Base-by-base conservation (phyloP, 345 rosid species). In the Salix koriyanagi region DNA sequence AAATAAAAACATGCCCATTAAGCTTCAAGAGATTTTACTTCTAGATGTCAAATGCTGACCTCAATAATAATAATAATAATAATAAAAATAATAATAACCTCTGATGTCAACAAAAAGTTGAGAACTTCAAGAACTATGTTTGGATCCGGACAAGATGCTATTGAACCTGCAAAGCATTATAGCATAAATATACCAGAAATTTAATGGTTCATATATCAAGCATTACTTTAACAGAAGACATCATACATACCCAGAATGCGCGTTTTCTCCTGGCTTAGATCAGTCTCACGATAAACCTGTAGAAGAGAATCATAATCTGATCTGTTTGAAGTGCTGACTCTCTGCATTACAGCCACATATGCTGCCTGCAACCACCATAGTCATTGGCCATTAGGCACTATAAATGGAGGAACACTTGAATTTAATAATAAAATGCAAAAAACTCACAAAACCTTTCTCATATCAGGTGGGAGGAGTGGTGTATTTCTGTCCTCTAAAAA, bases 231-330 rank as follows among this genome's bases (percentile, higher is more conserved):
- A 23, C 1, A 67, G 62, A 61, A 65, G 39, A 19, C 44, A 62
- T 48, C 26, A 28, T 73, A 32, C 48, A 42, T 89, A 95, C 99
- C 84, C 73, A 96, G 82, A 79, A 96, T 87, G 79, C 99, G 90
- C n/a, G 91, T 91, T 87, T 93, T 96, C 90, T 92, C 98, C 81
- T 93, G 92, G 89, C 99, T 92, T 58, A 92, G 86, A 81, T 96
- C 96, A n/a, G 96, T 90, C 81, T 96, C 99, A 73, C 96, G 89
- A 70, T 96, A 96, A 74, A 96, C 86, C 75, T 81, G 90, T 76
- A 93, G 84, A 58, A 93, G 94, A 56, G 94, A 96, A 75, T 91
- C 98, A 77, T 75, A 92, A 54, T 87, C 96, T 4, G 87, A 81
- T 87, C 85, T 88, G 84, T 90, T 84, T 32, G 94, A 83, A 58